A percentile compares a stretch with the other conserved stretches of the same genome.
Conservation (phyloP, 139 green algal species). For the Coccomyxa sp. region DNA sequence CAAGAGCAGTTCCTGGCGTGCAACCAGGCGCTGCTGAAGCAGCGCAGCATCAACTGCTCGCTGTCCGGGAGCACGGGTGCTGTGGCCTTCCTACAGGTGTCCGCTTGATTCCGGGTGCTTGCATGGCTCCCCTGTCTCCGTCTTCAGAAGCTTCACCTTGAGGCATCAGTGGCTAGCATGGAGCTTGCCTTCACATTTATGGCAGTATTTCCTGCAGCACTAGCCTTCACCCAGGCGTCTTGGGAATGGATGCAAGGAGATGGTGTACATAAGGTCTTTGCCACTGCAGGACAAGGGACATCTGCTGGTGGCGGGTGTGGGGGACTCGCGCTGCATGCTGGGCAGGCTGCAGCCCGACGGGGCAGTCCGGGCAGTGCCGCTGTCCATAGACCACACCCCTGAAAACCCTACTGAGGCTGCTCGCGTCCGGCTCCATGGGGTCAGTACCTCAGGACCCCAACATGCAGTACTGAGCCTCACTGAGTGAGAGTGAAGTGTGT, state of each 20-base stretch:
- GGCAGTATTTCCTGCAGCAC: slow-evolving; percentile 6
- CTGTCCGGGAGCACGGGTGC: slow-evolving; percentile 18
- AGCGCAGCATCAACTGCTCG: neutral
- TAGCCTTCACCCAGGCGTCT: slow-evolving; percentile 23
- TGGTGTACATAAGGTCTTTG: slow-evolving; percentile 3
- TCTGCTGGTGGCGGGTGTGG: slow-evolving; percentile 41
- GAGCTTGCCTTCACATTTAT: too few species aligned
- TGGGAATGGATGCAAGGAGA: slow-evolving; percentile 13
- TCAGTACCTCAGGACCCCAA: too few species aligned
- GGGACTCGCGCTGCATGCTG: slow-evolving; percentile 42
- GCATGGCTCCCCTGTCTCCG: neutral
- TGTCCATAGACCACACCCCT: slow-evolving; percentile 51
- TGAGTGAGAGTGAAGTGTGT: too few species aligned
- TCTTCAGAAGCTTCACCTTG: neutral
- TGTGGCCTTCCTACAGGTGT: slow-evolving; percentile 10
- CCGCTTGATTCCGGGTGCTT: slow-evolving; percentile 4
- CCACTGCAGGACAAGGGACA: slow-evolving; percentile 6
- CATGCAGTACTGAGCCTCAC: too few species aligned
- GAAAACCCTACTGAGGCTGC: slow-evolving; percentile 34
- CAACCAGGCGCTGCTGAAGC: slow-evolving; percentile 7
- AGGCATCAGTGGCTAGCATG: too few species aligned
- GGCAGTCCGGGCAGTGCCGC: too few species aligned
- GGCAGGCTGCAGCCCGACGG: too few species aligned
- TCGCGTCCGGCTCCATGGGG: slow-evolving; percentile 31
- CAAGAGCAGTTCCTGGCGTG: slow-evolving; percentile 5